Evolutionary conservation across 345 rosid genomes (phyloP), one percentile per base, ranked within the genome.

Genomic region (Cardiospermum halicacabum): DNA sequence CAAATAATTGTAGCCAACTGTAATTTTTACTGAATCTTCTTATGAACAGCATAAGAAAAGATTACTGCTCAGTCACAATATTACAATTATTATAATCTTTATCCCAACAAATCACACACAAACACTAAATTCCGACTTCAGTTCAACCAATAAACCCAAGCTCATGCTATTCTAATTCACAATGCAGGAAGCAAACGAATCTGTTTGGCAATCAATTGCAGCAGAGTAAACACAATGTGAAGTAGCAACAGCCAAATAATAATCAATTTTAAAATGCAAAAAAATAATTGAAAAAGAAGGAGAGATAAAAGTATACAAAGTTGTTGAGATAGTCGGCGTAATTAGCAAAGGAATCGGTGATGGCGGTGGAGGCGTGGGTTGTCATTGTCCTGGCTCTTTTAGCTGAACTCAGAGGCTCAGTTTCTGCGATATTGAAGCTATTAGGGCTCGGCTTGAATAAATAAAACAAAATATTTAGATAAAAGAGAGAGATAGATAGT

Each of bases 261-360:
- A n/a, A n/a, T n/a, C n/a, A n/a, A n/a, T n/a, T n/a, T n/a, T n/a
- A n/a, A n/a, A 18, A 7, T 47, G 51, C 51, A 16, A 13, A 47
- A 18, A 15, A 21, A 7, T 22, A 4, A 24, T 18, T 22, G 1
- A 31, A 30, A n/a, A 21, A 21, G 9, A 11, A 25, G 50, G 18
- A 40, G 15, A 30, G 5, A 32, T 13, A n/a, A 12, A 57, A 55
- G 51, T 57, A 64, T 75, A 89, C 96, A 2, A 88, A 87, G 61
- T 74, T 60, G 32, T 90, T 90, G 70, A 90, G 90, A 70, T 78
- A 78, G 19, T 81, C 89, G 42, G 89, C 84, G 72, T 88, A 78
- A 1, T 63, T 48, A 53, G 79, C 62, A 66, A 90, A 90, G 4
- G 87, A 72, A 32, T 71, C 89, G 72, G 69, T 86, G 51, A 88